Evolutionary conservation across 768 basidiomycete species (phyloP).

Genomic region (Gymnopilus junonius): DNA sequence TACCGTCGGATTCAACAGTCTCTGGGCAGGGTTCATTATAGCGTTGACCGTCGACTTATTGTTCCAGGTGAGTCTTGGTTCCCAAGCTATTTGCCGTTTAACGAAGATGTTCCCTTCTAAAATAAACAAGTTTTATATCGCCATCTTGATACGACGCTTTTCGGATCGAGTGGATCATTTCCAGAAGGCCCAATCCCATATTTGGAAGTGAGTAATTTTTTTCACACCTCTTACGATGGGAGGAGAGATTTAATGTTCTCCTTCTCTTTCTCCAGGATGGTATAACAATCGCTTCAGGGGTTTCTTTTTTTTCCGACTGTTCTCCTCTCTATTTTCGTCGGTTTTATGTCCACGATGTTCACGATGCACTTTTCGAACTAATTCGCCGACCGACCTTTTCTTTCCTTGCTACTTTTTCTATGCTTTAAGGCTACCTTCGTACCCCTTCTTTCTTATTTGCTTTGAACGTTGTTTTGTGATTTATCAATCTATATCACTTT

Average conservation of each 20-base stretch:
- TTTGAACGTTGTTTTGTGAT: too few species aligned
- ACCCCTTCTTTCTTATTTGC: too few species aligned
- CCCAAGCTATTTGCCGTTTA: not conserved
- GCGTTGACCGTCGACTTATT: conserved; percentile 64
- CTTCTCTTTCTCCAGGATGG: not conserved
- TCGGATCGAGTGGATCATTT: not conserved
- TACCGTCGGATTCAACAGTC: conserved; percentile 56
- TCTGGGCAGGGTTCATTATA: conserved; percentile 68
- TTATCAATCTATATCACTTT: too few species aligned
- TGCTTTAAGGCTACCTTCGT: too few species aligned
- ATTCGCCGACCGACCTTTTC: too few species aligned
- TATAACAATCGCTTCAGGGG: not conserved
- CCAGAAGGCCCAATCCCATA: not conserved
- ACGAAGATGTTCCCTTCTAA: not conserved
- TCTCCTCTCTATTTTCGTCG: not conserved
- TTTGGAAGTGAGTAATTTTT: not conserved
- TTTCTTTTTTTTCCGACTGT: not conserved
- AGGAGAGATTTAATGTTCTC: too few species aligned
- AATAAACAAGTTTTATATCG: not conserved
- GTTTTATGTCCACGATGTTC: too few species aligned
- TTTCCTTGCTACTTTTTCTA: too few species aligned
- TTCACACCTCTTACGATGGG: not conserved
- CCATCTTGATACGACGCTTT: not conserved
- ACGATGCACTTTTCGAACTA: too few species aligned
- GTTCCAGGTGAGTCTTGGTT: conserved; percentile 57